Conservation (phyloP, 306 rosid genomes). For the Cucumis hystrix region DNA sequence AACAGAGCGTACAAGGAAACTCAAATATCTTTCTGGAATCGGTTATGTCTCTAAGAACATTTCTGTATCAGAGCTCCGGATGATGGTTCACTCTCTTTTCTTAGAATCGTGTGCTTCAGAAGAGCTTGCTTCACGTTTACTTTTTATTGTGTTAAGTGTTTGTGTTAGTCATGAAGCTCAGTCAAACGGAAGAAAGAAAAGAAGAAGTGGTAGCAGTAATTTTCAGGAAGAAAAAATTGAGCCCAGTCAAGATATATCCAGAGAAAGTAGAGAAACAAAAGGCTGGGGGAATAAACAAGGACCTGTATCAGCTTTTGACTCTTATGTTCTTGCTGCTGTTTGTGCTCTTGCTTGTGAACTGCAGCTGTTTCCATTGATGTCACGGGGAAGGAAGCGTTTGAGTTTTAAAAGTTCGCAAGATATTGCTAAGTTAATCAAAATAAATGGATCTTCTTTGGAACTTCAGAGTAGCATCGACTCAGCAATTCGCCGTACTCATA, state of each 20-base stretch:
- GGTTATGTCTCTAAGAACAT: slow-evolving; percentile 81
- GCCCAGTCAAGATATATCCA: slow-evolving; percentile 35
- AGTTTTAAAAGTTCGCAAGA: slow-evolving; percentile 30
- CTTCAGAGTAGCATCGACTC: slow-evolving; percentile 55
- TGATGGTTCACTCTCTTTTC: slow-evolving; percentile 97
- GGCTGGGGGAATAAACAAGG: slow-evolving; percentile 55
- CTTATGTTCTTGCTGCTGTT: slow-evolving; percentile 88
- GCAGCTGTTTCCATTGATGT: slow-evolving; percentile 72
- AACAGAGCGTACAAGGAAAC: slow-evolving; percentile 57
- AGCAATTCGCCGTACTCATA: slow-evolving; percentile 69
- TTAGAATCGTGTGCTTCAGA: slow-evolving; percentile 84
- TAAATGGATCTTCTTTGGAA: slow-evolving; percentile 51
- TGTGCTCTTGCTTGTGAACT: slow-evolving; percentile 97
- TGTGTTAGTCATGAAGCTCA: slow-evolving; percentile 97
- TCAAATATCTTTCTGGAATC: slow-evolving; percentile 50
- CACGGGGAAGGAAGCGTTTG: slow-evolving; percentile 39
- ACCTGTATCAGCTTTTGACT: slow-evolving; percentile 90
- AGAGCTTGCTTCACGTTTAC: slow-evolving; percentile 90
- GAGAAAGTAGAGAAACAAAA: slow-evolving; percentile 32
- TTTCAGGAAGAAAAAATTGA: slow-evolving; percentile 37
- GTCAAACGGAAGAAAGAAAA: slow-evolving; percentile 62
- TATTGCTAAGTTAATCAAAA: slow-evolving; percentile 36
- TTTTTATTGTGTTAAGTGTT: slow-evolving; percentile 86
- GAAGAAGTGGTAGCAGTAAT: slow-evolving; percentile 43
- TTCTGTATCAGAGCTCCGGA: slow-evolving; percentile 92